Evolutionary conservation across 2,329 filamentous ascomycete genomes (phyloP).

Genomic region (Tothia fuscella): DNA sequence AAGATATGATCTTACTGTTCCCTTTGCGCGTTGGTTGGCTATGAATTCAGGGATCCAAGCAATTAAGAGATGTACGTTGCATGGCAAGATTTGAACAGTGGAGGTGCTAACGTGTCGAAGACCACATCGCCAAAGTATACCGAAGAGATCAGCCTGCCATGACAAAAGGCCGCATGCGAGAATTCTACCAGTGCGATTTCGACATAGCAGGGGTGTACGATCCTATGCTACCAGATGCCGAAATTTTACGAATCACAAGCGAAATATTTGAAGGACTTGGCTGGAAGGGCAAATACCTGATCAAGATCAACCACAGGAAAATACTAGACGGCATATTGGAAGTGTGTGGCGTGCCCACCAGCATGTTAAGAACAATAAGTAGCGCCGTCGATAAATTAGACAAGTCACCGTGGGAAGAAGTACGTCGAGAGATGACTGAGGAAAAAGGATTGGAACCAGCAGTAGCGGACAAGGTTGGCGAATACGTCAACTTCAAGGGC

Average conservation of each 20-base stretch:
- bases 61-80: slow-evolving; percentile 91
- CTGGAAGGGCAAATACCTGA: slow-evolving; percentile 60
- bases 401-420: slow-evolving; percentile 81
- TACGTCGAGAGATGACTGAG: slow-evolving; percentile 84
- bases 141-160: slow-evolving; percentile 72
- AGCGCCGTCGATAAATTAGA: slow-evolving; percentile 94
- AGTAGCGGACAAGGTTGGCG: slow-evolving; percentile 77
- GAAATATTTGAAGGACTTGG: slow-evolving; percentile 77
- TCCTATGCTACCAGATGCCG: slow-evolving; percentile 82
- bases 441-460: slow-evolving; percentile 70
- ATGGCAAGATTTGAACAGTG: slow-evolving; percentile 87
- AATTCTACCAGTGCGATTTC: slow-evolving; percentile 97
- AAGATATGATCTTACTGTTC: slow-evolving; percentile 79
- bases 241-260: slow-evolving; percentile 71
- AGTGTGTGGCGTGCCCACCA: slow-evolving; percentile 75
- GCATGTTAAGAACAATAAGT: slow-evolving; percentile 81
- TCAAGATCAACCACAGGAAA: slow-evolving; percentile 92
- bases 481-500: slow-evolving; percentile 69
- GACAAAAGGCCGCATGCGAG: slow-evolving; percentile 83
- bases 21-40: slow-evolving; percentile 83
- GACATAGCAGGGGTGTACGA: slow-evolving; percentile 84
- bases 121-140: slow-evolving; percentile 92
- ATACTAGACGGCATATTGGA: slow-evolving; percentile 88
- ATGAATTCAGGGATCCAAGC: slow-evolving; percentile 74
- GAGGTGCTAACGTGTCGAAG: slow-evolving; percentile 64